Percentiles rank a stretch among this genome's conserved stretches.
phyloP scores from a whole-genome alignment of 2,329 filamentous ascomycete genomes.

The Keithomyces neogunnii region DNA sequence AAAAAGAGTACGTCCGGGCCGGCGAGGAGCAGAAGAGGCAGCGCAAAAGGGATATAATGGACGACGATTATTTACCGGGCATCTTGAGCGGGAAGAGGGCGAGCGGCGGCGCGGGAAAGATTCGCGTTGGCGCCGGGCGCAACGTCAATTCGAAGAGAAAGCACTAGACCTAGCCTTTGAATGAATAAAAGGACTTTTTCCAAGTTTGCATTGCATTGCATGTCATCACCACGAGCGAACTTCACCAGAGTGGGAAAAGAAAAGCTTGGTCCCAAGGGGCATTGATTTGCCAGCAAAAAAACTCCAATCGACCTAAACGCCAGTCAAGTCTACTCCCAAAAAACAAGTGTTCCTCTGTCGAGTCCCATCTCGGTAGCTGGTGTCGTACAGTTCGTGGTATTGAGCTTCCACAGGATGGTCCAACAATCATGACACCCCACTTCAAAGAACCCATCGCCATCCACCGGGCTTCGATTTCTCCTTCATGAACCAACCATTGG shows the following conservation, averaged over 20 bases:
- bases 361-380: neutral
- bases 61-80: conserved; percentile 82
- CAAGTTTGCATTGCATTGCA: neutral
- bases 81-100: conserved; percentile 74
- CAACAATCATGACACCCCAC: too few species aligned
- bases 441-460: too few species aligned
- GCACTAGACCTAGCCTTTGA: conserved; percentile 23
- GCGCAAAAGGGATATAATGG: conserved; percentile 79
- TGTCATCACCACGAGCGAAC: too few species aligned
- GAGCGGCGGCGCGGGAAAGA: conserved; percentile 50
- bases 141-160: conserved; percentile 75
- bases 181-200: neutral
- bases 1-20: conserved; percentile 78
- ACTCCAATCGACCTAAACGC: neutral
- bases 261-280: neutral
- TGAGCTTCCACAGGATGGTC: too few species aligned
- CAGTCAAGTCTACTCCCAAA: neutral
- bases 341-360: neutral
- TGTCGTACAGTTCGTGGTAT: too few species aligned
- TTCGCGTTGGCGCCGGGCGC: conserved; percentile 75
- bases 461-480: too few species aligned
- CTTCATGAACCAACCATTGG: too few species aligned
- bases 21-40: conserved; percentile 54
- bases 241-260: too few species aligned
- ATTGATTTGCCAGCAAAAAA: neutral